phyloP scores from a whole-genome alignment of 768 basidiomycete species.

The Lentinula aciculospora region DNA sequence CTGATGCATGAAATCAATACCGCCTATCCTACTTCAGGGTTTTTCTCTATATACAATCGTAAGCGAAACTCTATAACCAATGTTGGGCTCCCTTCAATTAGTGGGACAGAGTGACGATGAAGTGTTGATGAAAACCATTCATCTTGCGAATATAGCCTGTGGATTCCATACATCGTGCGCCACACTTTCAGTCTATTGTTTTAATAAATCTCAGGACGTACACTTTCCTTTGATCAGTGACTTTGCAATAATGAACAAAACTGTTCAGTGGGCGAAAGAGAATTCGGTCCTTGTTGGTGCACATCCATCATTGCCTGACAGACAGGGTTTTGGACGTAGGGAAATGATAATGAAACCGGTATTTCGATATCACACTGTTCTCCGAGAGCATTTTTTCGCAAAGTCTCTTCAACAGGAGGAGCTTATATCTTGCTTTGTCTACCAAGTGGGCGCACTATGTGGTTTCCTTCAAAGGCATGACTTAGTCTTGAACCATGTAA shows the following conservation, averaged over 20 bases:
- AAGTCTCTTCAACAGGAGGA: constrained; percentile 34
- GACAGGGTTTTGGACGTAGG: constrained; percentile 60
- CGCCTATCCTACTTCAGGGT: constrained; percentile 26
- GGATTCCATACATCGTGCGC: constrained; percentile 61
- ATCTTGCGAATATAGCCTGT: constrained; percentile 60
- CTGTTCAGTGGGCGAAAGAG: constrained; percentile 50
- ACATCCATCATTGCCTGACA: constrained; percentile 53
- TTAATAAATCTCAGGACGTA: neutral
- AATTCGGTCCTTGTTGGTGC: constrained; percentile 58
- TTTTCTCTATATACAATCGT: constrained; percentile 47
- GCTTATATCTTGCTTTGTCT: constrained; percentile 50
- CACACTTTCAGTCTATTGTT: neutral
- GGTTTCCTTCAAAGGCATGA: constrained; percentile 54
- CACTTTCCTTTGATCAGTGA: constrained; percentile 30
- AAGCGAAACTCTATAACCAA: constrained; percentile 4
- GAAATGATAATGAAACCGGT: constrained; percentile 62
- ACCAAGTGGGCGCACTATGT: constrained; percentile 61
- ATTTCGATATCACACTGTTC: neutral
- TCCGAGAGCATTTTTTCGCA: neutral
- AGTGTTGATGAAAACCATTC: constrained; percentile 48
- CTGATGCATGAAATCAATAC: neutral
- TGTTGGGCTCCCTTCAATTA: neutral
- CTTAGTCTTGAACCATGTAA: constrained; percentile 50
- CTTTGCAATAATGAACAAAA: constrained; percentile 61
- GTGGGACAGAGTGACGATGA: constrained; percentile 43